Percentiles rank a stretch among this genome's conserved stretches.
Evolutionary conservation across 1,284 basidiomycete species (phyloP).

Genomic region (Prillingera fragicola): DNA sequence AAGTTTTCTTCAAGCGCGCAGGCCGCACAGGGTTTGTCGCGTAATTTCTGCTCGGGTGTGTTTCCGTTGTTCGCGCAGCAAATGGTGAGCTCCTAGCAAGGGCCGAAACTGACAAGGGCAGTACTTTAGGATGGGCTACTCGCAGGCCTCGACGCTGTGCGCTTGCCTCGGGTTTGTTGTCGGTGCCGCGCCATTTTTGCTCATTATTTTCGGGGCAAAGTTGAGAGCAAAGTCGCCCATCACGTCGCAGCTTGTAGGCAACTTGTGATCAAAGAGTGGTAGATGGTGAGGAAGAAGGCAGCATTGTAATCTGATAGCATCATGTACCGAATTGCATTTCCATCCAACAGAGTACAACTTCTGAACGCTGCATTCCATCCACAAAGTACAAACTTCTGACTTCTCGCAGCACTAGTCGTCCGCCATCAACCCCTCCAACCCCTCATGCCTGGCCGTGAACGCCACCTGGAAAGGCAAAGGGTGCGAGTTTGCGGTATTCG

Average conservation of each 20-base stretch:
- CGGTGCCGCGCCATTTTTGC: constrained; percentile 33
- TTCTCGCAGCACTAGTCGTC: too few species aligned
- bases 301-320: too few species aligned
- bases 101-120: background rate
- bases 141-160: constrained; percentile 37
- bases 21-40: constrained; percentile 41
- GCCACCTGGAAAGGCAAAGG: constrained; percentile 15
- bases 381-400: too few species aligned
- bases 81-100: constrained; percentile 15
- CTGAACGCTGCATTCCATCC: too few species aligned
- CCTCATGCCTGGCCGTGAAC: too few species aligned
- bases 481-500: constrained; percentile 19
- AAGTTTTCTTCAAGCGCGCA: constrained; percentile 46
- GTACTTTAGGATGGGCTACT: constrained; percentile 36
- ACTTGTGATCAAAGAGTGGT: too few species aligned
- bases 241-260: too few species aligned
- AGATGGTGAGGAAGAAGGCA: too few species aligned
- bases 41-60: constrained; percentile 35
- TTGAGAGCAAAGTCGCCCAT: constrained; percentile 30
- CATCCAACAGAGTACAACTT: too few species aligned
- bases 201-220: constrained; percentile 38
- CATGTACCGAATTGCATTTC: too few species aligned
- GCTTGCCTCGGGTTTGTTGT: constrained; percentile 38
- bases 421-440: too few species aligned
- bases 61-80: constrained; percentile 40